Evolutionary conservation across 331 rosid species (phyloP).

Genomic region (Phaseolus coccineus): DNA sequence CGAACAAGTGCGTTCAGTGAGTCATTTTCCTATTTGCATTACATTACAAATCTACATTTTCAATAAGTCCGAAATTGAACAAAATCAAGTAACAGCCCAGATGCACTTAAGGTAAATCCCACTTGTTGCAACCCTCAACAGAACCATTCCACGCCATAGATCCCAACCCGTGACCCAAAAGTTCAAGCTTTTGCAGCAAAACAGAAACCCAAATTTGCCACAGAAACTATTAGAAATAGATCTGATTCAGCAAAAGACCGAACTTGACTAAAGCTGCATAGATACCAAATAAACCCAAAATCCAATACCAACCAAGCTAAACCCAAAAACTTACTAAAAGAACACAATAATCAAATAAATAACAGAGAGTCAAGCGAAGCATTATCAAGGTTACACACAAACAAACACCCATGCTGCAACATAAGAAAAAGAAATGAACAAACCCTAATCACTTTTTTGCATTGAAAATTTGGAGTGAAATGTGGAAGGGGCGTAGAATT

Average conservation of each 20-base stretch:
- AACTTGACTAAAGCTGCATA: constrained; percentile 52
- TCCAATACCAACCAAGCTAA: constrained; percentile 54
- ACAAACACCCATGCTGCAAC: constrained; percentile 45
- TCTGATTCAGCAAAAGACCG: constrained; percentile 65
- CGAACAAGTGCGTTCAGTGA: constrained; percentile 14
- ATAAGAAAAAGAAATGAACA: constrained; percentile 20
- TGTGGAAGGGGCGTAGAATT: constrained; percentile 60
- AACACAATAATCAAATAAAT: neutral
- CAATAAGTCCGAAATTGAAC: constrained; percentile 35
- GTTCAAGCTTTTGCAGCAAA: constrained; percentile 46
- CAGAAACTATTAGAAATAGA: constrained; percentile 59
- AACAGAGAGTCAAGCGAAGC: constrained; percentile 23
- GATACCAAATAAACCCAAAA: constrained; percentile 52
- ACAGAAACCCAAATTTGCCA: constrained; percentile 58
- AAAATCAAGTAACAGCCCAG: constrained; percentile 39
- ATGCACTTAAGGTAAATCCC: constrained; percentile 52
- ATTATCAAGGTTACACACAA: constrained; percentile 39
- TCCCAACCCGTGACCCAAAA: constrained; percentile 56
- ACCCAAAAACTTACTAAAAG: constrained; percentile 45
- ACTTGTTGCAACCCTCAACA: constrained; percentile 46
- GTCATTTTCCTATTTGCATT: constrained; percentile 47
- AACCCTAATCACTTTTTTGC: constrained; percentile 45
- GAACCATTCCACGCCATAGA: constrained; percentile 48
- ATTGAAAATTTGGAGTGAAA: constrained; percentile 44
- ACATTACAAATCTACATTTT: constrained; percentile 55